Evolutionary conservation across 352 stramenopile species (phyloP).

Genomic region (Globisporangium orthogonon): DNA sequence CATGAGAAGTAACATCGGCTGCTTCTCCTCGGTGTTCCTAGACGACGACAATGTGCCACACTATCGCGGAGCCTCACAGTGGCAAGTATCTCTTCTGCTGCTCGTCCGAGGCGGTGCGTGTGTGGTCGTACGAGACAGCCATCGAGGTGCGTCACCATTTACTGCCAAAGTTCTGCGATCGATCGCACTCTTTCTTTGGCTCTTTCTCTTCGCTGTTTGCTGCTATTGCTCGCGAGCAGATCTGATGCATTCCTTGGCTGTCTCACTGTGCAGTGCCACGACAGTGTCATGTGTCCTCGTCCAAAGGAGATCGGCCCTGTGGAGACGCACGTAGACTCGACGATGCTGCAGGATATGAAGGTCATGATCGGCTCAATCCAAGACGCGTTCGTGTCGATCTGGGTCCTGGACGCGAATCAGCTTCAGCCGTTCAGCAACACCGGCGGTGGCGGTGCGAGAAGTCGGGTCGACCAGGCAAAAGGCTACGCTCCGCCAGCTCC

Average conservation of each 20-base stretch:
- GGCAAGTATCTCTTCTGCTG: conserved; percentile 77
- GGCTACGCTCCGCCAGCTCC: conserved; percentile 12
- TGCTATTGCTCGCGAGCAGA: neutral
- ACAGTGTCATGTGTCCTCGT: conserved; percentile 53
- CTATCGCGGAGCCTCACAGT: conserved; percentile 62
- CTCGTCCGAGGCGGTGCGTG: conserved; percentile 66
- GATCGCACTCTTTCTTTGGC: neutral
- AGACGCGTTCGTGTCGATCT: conserved; percentile 77
- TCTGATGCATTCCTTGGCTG: neutral
- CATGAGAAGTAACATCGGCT: neutral
- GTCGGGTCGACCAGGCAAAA: conserved; percentile 5
- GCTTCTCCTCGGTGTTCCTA: conserved; percentile 12
- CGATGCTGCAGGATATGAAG: conserved; percentile 80
- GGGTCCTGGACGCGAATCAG: conserved; percentile 69
- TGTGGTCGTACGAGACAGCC: conserved; percentile 82
- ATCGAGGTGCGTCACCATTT: conserved; percentile 26
- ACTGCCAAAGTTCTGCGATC: too few relatives aligned
- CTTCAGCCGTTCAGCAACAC: conserved; percentile 49
- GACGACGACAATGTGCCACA: conserved; percentile 82
- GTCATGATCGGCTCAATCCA: conserved; percentile 77
- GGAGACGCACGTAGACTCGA: conserved; percentile 61
- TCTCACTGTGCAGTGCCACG: conserved; percentile 37
- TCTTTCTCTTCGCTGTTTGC: neutral
- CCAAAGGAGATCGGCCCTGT: conserved; percentile 45
- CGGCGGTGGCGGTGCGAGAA: conserved; percentile 6